Evolutionary conservation across 306 rosid genomes (phyloP).

Genomic region (Glycyrrhiza uralensis): DNA sequence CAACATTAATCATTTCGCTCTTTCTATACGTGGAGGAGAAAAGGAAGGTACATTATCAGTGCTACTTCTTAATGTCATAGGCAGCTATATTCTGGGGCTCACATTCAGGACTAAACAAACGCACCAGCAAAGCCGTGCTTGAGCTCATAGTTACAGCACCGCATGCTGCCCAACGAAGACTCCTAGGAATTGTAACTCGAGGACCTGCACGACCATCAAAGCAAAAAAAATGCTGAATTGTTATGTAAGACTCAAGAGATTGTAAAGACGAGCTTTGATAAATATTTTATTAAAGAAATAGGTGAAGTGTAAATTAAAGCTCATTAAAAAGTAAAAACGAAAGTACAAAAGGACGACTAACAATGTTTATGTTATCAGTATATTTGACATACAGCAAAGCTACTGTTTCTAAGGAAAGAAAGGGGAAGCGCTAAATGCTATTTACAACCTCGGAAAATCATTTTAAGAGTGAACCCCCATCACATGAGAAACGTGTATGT

Average conservation of each 20-base stretch:
- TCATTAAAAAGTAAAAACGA: neutral
- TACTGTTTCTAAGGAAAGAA: neutral
- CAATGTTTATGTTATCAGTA: neutral
- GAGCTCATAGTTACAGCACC: conserved; percentile 78
- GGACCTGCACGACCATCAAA: conserved; percentile 61
- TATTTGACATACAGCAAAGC: neutral
- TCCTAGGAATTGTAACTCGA: conserved; percentile 73
- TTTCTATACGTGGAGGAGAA: neutral
- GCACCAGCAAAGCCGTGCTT: conserved; percentile 79
- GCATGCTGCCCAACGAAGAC: conserved; percentile 86
- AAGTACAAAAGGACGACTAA: neutral
- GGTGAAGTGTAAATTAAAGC: neutral
- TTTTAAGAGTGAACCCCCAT: neutral
- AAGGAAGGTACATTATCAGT: neutral
- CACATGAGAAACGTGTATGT: neutral
- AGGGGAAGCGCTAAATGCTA: neutral
- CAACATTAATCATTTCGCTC: neutral
- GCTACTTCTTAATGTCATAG: conserved; percentile 65
- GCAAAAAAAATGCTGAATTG: neutral
- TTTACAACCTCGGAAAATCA: neutral
- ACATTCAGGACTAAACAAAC: conserved; percentile 86
- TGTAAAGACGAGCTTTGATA: neutral
- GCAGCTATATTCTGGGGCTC: conserved; percentile 97
- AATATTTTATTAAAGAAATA: neutral
- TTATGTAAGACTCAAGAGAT: neutral